Conservation (phyloP, 2,329 filamentous ascomycete species). For the Alternaria sp. region DNA sequence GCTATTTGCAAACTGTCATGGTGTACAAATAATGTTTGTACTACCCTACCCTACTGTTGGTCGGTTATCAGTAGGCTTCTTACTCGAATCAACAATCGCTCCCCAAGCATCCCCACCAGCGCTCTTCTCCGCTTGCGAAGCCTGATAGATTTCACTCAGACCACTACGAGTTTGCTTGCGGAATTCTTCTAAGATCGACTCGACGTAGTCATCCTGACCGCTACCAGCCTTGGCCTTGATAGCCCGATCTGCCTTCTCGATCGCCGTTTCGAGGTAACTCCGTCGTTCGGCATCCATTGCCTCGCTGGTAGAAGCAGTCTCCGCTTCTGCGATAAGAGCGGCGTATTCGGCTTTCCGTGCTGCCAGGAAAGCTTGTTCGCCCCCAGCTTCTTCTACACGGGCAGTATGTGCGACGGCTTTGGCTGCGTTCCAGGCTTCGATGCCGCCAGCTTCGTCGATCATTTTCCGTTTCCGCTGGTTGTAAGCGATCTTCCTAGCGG, state of each 20-base stretch:
- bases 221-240: constrained; percentile 29
- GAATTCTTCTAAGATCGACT: constrained; percentile 23
- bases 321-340: constrained; percentile 28
- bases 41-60: constrained; percentile 10
- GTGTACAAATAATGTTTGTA: constrained; percentile 8
- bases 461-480: constrained; percentile 25
- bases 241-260: constrained; percentile 33
- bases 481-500: constrained; percentile 24
- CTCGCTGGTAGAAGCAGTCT: constrained; percentile 30
- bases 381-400: constrained; percentile 23
- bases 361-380: constrained; percentile 20
- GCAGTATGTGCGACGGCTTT: constrained; percentile 20
- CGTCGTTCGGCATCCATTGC: constrained; percentile 24
- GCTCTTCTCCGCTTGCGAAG: constrained; percentile 10
- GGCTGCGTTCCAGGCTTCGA: constrained; percentile 25
- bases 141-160: constrained; percentile 10
- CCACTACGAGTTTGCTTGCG: neutral
- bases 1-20: neutral
- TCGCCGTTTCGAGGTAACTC: constrained; percentile 25
- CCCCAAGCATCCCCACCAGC: constrained; percentile 29
- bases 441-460: constrained; percentile 28
- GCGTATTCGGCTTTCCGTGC: constrained; percentile 23
- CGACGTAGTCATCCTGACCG: constrained; percentile 30
- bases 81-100: constrained; percentile 27
- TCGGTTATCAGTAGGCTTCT: constrained; percentile 13